Evolutionary conservation across 176 grass and related monocot genomes (phyloP).

Genomic region (Hordeum marinum): DNA sequence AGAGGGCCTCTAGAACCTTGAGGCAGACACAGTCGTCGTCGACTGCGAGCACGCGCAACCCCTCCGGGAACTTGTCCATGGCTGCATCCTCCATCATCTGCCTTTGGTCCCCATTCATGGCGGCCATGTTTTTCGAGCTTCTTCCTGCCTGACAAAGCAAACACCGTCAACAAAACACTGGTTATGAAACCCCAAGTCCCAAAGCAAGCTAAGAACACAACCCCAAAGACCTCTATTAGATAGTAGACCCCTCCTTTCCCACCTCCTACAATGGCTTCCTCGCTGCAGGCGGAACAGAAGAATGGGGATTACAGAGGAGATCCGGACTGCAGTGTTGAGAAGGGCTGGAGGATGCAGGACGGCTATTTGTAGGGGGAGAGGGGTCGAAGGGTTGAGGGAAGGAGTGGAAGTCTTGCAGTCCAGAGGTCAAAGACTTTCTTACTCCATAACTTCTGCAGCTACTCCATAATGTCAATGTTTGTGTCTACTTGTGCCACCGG

Average conservation of each 20-base stretch:
- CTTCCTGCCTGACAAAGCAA: neutral
- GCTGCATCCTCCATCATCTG: neutral
- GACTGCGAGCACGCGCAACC: constrained; percentile 37
- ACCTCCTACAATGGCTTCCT: neutral
- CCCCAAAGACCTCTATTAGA: too few relatives aligned
- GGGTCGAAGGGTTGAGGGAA: too few relatives aligned
- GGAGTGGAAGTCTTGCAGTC: neutral
- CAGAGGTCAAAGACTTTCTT: neutral
- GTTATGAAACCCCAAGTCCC: neutral
- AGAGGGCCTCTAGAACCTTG: neutral
- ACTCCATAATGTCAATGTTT: too few relatives aligned
- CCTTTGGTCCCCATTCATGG: neutral
- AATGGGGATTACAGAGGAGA: too few relatives aligned
- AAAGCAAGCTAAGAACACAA: neutral
- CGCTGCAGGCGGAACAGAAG: neutral
- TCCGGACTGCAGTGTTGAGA: too few relatives aligned
- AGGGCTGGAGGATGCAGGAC: too few relatives aligned
- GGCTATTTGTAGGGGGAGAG: neutral
- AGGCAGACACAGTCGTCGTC: constrained; percentile 22
- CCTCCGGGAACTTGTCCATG: constrained; percentile 15
- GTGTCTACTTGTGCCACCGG: too few relatives aligned
- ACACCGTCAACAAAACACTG: neutral
- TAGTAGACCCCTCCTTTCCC: neutral
- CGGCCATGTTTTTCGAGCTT: neutral
- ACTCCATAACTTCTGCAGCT: neutral